Percentiles rank a stretch among this genome's conserved stretches.
phyloP scores from a whole-genome alignment of 2,329 filamentous ascomycete genomes.

The Trichoderma endophyticum region DNA sequence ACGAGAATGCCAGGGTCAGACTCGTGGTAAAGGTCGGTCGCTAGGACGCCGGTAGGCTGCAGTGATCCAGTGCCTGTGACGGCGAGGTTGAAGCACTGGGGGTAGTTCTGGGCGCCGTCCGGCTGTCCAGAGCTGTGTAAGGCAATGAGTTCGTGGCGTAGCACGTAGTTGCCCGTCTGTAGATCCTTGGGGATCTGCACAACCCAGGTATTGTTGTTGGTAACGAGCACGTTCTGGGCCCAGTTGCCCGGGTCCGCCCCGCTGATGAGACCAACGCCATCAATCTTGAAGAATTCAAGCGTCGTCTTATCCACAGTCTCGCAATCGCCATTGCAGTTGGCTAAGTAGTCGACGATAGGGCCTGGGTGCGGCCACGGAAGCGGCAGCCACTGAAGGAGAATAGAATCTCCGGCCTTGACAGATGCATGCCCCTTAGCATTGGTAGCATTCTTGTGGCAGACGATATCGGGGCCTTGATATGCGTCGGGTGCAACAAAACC shows the following conservation, averaged over 20 bases:
- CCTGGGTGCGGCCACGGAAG: conserved; percentile 51
- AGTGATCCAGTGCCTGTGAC: conserved; percentile 41
- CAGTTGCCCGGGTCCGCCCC: conserved; percentile 37
- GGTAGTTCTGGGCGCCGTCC: conserved; percentile 49
- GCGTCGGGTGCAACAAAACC: conserved; percentile 46
- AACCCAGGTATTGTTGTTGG: conserved; percentile 50
- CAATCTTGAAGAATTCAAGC: conserved; percentile 48
- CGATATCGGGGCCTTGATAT: conserved; percentile 43
- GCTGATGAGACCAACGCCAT: conserved; percentile 38
- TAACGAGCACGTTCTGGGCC: conserved; percentile 44
- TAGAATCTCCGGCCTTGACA: conserved; percentile 43
- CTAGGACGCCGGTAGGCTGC: conserved; percentile 33
- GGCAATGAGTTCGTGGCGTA: conserved; percentile 54
- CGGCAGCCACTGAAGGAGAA: conserved; percentile 47
- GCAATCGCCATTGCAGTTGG: conserved; percentile 43
- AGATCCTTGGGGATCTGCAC: conserved; percentile 48
- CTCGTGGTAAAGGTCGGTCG: conserved; percentile 36
- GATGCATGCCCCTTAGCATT: conserved; percentile 40
- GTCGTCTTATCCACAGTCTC: conserved; percentile 39
- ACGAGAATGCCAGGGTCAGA: conserved; percentile 36
- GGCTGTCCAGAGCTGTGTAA: conserved; percentile 45
- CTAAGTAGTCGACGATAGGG: conserved; percentile 46
- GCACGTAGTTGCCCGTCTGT: conserved; percentile 51
- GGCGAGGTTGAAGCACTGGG: conserved; percentile 51
- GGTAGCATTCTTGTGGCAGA: conserved; percentile 45